A percentile compares a stretch with the other conserved stretches of the same genome.
Evolutionary conservation across 805 yeast species (phyloP).

Genomic region (Metschnikowia similis): DNA sequence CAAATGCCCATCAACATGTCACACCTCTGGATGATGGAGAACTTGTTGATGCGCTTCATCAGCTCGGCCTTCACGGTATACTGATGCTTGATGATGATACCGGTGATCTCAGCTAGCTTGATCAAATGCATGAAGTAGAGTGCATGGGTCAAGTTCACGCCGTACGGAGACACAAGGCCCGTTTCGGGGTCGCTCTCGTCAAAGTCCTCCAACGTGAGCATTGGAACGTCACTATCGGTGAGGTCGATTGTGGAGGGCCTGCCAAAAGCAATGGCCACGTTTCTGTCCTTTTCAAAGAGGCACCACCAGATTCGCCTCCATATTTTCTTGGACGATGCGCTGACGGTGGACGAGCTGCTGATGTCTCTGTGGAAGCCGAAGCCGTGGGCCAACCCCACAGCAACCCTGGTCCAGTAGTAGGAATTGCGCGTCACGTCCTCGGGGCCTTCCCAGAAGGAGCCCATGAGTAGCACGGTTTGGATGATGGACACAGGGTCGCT

Average conservation of each 20-base stretch:
- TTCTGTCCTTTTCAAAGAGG: conserved; percentile 64
- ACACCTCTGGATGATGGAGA: conserved; percentile 55
- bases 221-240: conserved; percentile 73
- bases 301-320: conserved; percentile 79
- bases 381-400: conserved; percentile 68
- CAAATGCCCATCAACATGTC: conserved; percentile 75
- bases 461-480: conserved; percentile 59
- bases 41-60: conserved; percentile 40
- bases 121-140: conserved; percentile 59
- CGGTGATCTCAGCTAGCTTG: conserved; percentile 66
- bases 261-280: conserved; percentile 69
- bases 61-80: conserved; percentile 65
- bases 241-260: conserved; percentile 65
- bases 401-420: conserved; percentile 67
- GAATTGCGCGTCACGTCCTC: conserved; percentile 64
- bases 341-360: conserved; percentile 34
- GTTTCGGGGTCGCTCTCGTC: conserved; percentile 45
- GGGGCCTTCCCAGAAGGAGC: conserved; percentile 72
- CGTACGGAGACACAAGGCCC: conserved; percentile 37
- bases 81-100: conserved; percentile 64
- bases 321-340: conserved; percentile 40
- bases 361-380: conserved; percentile 68
- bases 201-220: conserved; percentile 64
- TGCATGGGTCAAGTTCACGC: conserved; percentile 45
- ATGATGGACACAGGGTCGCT: conserved; percentile 57